Conservation (phyloP, 177 flowering plant genomes). For the Vitis hybrid region DNA sequence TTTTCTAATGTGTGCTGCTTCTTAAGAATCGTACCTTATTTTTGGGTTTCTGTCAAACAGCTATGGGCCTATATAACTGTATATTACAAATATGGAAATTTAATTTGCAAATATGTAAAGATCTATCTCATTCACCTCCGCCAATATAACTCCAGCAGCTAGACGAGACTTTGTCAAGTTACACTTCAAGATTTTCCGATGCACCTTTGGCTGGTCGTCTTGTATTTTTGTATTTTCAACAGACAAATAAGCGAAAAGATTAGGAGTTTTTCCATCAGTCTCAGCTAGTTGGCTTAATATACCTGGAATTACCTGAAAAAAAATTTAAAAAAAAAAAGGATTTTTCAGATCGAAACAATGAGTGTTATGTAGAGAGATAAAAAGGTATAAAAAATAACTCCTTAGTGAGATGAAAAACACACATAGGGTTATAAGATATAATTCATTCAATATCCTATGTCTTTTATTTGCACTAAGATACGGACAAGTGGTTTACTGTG, state of each 20-base stretch:
- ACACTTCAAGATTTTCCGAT: constrained; percentile 59
- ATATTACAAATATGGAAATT: not conserved
- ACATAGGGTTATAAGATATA: too few relatives aligned
- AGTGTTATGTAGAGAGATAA: too few relatives aligned
- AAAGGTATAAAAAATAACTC: too few relatives aligned
- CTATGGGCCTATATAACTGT: not conserved
- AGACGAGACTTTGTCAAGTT: constrained; percentile 62
- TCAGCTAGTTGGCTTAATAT: constrained; percentile 28
- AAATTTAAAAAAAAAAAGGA: too few relatives aligned
- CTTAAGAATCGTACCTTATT: too few relatives aligned
- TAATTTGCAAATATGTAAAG: not conserved
- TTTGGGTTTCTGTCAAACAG: too few relatives aligned
- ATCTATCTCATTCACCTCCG: constrained; percentile 52
- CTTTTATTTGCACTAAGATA: too few relatives aligned
- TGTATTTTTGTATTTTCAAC: constrained; percentile 32
- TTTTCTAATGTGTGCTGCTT: too few relatives aligned
- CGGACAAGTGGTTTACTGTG: too few relatives aligned
- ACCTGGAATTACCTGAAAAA: constrained; percentile 79
- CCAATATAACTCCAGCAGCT: constrained; percentile 47
- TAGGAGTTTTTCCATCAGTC: constrained; percentile 23
- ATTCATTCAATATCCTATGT: too few relatives aligned
- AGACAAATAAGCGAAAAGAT: constrained; percentile 72
- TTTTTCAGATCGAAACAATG: too few relatives aligned
- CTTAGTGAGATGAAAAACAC: too few relatives aligned
- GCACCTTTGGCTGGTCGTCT: constrained; percentile 20